phyloP scores from a whole-genome alignment of 805 yeast species.

The Yarrowia osloensis region DNA sequence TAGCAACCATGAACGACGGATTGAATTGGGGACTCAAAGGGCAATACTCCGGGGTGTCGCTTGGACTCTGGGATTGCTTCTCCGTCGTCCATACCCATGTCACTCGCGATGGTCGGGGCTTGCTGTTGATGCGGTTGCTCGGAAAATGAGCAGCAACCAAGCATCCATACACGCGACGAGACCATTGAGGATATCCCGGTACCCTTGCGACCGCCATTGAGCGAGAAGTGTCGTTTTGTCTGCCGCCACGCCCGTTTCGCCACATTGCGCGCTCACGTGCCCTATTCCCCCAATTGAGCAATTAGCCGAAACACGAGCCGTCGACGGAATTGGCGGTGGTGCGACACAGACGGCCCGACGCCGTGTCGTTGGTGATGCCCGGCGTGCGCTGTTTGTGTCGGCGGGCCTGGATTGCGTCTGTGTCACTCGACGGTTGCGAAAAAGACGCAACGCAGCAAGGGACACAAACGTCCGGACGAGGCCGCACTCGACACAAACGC shows the following conservation, averaged over 20 bases:
- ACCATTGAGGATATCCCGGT: too few species aligned
- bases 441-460: slow-evolving; percentile 3
- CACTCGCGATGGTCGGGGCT: too few species aligned
- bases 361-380: neutral
- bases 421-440: slow-evolving; percentile 7
- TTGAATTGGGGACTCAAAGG: too few species aligned
- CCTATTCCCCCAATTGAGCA: neutral
- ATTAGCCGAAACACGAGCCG: neutral
- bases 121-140: too few species aligned
- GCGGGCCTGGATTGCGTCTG: neutral
- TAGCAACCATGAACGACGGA: too few species aligned
- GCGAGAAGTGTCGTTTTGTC: neutral
- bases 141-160: too few species aligned
- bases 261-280: neutral
- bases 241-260: neutral
- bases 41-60: too few species aligned
- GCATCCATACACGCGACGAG: too few species aligned
- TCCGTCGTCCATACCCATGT: too few species aligned
- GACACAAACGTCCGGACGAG: too few species aligned
- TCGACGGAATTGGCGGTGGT: neutral
- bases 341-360: neutral
- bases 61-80: too few species aligned
- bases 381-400: neutral
- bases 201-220: neutral
- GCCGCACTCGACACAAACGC: too few species aligned